phyloP scores from a whole-genome alignment of 140 eudicot genomes.

The Bidens hawaiensis region DNA sequence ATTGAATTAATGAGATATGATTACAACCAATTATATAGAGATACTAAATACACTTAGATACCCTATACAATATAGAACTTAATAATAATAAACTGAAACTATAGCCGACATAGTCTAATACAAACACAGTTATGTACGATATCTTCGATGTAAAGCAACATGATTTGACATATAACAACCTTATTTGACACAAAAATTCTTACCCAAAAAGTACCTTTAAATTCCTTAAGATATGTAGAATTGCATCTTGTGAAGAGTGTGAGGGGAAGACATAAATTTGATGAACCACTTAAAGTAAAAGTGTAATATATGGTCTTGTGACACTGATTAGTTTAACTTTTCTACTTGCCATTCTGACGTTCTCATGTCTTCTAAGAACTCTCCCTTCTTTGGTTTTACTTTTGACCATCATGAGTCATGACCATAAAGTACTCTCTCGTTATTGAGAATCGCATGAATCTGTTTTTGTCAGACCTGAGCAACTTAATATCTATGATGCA shows the following conservation, averaged over 20 bases:
- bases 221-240: background rate
- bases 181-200: background rate
- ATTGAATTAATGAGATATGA: too few species aligned
- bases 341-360: background rate
- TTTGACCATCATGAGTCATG: background rate
- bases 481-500: background rate
- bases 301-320: background rate
- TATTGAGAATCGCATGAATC: background rate
- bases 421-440: background rate
- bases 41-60: too few species aligned
- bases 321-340: background rate
- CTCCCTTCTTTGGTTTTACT: background rate
- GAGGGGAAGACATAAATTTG: background rate
- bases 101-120: too few species aligned
- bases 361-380: background rate
- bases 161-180: background rate
- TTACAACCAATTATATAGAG: too few species aligned
- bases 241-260: background rate
- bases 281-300: background rate
- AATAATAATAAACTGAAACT: too few species aligned
- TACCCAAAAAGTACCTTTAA: background rate
- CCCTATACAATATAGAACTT: too few species aligned
- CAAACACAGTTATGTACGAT: background rate
- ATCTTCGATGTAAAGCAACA: background rate
- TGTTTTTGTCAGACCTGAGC: background rate